These are phyloP conservation scores for Suhomyces bribrorum DNA, from an alignment of 1,139 yeast species.

Conservation along the genomic window DNA sequence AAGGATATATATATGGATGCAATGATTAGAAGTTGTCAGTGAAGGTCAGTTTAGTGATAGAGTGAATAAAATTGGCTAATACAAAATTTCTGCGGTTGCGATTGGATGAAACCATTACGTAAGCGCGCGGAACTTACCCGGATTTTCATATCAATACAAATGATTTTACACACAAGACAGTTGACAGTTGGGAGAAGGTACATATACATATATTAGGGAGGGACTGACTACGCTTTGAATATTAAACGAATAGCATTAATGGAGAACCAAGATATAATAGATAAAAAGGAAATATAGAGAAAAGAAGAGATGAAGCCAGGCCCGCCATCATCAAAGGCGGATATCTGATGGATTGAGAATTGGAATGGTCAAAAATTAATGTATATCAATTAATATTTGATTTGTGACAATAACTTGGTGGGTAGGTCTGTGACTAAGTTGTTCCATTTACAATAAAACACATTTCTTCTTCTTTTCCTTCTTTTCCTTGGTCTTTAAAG, in stretches of 20 bases:
- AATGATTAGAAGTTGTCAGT: neutral
- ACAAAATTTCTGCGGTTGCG: slow-evolving; percentile 12
- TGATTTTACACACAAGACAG: too few species aligned
- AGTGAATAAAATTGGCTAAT: slow-evolving; percentile 4
- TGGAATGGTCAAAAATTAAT: neutral
- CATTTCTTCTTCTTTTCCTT: slow-evolving; percentile 57
- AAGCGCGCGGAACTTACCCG: slow-evolving; percentile 4
- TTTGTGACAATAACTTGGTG: neutral
- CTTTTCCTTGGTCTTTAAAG: slow-evolving; percentile 65
- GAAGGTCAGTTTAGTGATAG: neutral
- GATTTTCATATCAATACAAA: too few species aligned
- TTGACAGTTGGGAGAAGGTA: neutral
- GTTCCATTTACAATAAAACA: slow-evolving; percentile 50
- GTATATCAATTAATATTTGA: neutral
- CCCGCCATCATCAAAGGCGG: slow-evolving; percentile 2
- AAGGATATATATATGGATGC: neutral
- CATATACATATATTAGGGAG: neutral
- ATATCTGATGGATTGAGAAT: slow-evolving; percentile 1
- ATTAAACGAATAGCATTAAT: slow-evolving; percentile 13
- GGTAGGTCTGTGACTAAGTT: neutral
- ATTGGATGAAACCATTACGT: slow-evolving; percentile 12
- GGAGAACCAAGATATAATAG: slow-evolving; percentile 11
- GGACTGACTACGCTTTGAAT: slow-evolving; percentile 3
- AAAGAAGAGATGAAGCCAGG: slow-evolving; percentile 11
- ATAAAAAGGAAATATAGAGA: slow-evolving; percentile 11